Evolutionary conservation across 1,139 yeast genomes (phyloP).

Genomic region (Yamadazyma sp.): DNA sequence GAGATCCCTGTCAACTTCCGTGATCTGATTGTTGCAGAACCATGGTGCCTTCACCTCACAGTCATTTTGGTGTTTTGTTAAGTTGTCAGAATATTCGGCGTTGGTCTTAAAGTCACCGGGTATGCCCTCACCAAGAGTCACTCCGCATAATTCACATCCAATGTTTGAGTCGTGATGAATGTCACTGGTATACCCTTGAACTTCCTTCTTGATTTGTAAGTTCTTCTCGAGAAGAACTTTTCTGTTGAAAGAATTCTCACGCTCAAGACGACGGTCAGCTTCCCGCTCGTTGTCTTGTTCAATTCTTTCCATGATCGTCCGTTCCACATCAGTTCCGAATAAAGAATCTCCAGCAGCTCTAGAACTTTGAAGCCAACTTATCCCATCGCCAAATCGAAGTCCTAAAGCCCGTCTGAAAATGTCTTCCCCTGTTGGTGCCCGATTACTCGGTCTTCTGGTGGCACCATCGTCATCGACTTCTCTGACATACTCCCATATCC

Average conservation of each 20-base stretch:
- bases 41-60: conserved; percentile 60
- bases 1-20: conserved; percentile 57
- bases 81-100: conserved; percentile 25
- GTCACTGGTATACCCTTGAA: conserved; percentile 37
- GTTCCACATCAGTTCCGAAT: conserved; percentile 16
- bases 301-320: conserved; percentile 40
- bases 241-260: conserved; percentile 33
- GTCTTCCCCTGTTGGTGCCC: neutral
- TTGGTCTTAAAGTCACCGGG: conserved; percentile 49
- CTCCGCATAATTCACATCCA: conserved; percentile 72
- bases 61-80: conserved; percentile 27
- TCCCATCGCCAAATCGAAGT: neutral
- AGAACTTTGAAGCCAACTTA: neutral
- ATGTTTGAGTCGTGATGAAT: conserved; percentile 30
- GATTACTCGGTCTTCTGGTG: too few relatives aligned
- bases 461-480: too few relatives aligned
- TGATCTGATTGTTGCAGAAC: conserved; percentile 51
- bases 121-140: conserved; percentile 68
- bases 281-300: conserved; percentile 42
- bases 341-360: neutral
- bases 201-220: conserved; percentile 23
- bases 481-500: too few relatives aligned
- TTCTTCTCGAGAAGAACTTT: conserved; percentile 31
- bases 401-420: neutral
- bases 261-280: conserved; percentile 32